Base-by-base conservation (phyloP, 306 rosid genomes). In the Cicer chorassanicum region DNA sequence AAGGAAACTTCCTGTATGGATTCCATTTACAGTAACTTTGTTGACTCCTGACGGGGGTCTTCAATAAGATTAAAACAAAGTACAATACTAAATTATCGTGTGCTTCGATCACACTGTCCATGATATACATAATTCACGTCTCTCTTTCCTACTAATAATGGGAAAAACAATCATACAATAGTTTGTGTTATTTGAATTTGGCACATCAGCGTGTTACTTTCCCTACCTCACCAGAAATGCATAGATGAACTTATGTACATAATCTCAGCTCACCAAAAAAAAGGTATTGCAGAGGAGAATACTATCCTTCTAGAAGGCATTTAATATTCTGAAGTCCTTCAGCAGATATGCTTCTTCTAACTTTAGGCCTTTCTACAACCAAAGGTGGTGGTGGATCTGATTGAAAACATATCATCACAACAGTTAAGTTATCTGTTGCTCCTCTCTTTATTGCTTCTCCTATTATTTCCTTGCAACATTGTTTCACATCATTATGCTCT, bases 281-380 rank as follows among this genome's bases (percentile, higher is more conserved):
- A 34, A 69, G 40, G 9, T 4, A 6, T 61, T 46, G 64, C 73
- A 83, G 80, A 56, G 49, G 48, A 50, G 64, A 69, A 64, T 66
- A 61, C 61, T 81, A 86, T 60, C 80, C 79, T 76, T 90, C 85
- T 65, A 92, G 80, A n/a, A 62, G 78, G 86, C 49, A 80, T 71
- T 82, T 92, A 63, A 95, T 80, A 76, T 83, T 89, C 65, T 89
- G 95, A 70, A 95, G 97, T 42, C 96, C 99, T 72, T 92, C 93
- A 4, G 91, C 89, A 41, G 97, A 95, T 72, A 95, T 90, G 84
- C 96, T 90, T 85, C 97, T 86, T 78, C 87, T 81, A 70, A 92
- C 79, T 85, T 84, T 84, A 7, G 90, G 45, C 88, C 89, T 90
- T 57, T 89, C 86, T 8, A 85, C 87, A 71, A 80, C 77, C 59